These are phyloP conservation scores for Steccherinum ochraceum DNA, from an alignment of 768 basidiomycete genomes.

Conservation along the genomic window DNA sequence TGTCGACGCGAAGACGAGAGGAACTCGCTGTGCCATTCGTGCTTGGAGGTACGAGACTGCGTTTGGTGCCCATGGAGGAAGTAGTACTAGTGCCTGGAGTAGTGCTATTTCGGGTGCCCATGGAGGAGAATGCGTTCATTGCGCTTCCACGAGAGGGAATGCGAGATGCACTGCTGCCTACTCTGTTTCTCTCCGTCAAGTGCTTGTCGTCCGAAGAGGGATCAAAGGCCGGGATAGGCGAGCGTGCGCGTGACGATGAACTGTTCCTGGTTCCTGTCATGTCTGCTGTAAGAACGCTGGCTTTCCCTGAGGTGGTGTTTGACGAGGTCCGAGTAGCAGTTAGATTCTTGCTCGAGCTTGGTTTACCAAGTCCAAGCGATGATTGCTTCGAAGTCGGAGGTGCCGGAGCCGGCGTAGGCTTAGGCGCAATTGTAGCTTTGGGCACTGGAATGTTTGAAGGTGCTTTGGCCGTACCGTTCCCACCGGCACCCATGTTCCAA, in stretches of 20 bases:
- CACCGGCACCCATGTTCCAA: conserved; percentile 52
- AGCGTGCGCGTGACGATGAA: conserved; percentile 10
- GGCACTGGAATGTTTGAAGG: conserved; percentile 21
- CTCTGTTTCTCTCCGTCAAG: not conserved
- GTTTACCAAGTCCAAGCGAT: not conserved
- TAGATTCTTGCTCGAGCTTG: not conserved
- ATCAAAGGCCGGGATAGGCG: conserved; percentile 23
- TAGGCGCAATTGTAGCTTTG: conserved; percentile 18
- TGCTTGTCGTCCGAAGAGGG: conserved; percentile 1
- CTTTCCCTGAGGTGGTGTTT: not conserved
- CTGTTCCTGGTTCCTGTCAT: not conserved
- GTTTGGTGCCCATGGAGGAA: conserved; percentile 41
- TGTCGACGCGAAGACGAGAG: not conserved
- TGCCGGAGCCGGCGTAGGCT: conserved; percentile 5
- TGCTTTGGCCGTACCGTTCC: conserved; percentile 23
- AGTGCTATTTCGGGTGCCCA: conserved; percentile 24
- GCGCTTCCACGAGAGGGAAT: conserved; percentile 5
- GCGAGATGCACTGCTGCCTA: conserved; percentile 5
- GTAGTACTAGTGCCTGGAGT: conserved; percentile 24
- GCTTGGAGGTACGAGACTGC: conserved; percentile 12
- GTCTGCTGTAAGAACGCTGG: not conserved
- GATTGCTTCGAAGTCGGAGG: not conserved
- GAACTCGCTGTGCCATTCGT: conserved; percentile 1
- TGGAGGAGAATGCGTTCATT: conserved; percentile 17
- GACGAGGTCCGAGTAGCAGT: conserved; percentile 7